Conservation (phyloP, 2,329 filamentous ascomycete genomes). For the Sclerotinia nivalis region DNA sequence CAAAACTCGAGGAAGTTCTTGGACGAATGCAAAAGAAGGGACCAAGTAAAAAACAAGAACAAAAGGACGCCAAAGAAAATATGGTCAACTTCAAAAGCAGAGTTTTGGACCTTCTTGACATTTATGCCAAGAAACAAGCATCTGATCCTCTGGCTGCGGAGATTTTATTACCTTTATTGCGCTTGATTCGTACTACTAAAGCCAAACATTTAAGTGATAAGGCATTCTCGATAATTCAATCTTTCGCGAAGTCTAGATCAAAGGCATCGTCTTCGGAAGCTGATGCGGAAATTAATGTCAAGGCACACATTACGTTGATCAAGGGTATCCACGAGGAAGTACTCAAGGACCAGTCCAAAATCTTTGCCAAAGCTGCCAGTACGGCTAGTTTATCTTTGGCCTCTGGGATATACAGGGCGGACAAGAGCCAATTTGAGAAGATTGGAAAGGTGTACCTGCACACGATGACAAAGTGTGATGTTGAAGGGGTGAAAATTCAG, state of each 20-base stretch:
- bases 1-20: slow-evolving; percentile 82
- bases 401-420: slow-evolving; percentile 58
- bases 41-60: slow-evolving; percentile 73
- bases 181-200: slow-evolving; percentile 72
- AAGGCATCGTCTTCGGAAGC: slow-evolving; percentile 48
- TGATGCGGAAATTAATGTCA: slow-evolving; percentile 47
- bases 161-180: slow-evolving; percentile 74
- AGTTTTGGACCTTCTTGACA: slow-evolving; percentile 81
- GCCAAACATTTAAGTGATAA: slow-evolving; percentile 75
- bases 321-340: slow-evolving; percentile 68
- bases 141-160: slow-evolving; percentile 66
- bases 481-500: slow-evolving; percentile 60
- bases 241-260: slow-evolving; percentile 70
- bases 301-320: slow-evolving; percentile 54
- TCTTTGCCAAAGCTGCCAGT: slow-evolving; percentile 74
- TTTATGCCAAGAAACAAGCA: slow-evolving; percentile 80
- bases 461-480: slow-evolving; percentile 61
- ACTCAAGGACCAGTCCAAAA: slow-evolving; percentile 61
- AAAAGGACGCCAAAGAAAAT: slow-evolving; percentile 82
- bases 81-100: slow-evolving; percentile 95
- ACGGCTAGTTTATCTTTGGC: slow-evolving; percentile 68
- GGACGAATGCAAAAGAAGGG: slow-evolving; percentile 66
- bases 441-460: slow-evolving; percentile 65
- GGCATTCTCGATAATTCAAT: slow-evolving; percentile 68
- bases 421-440: slow-evolving; percentile 53